These are phyloP conservation scores for Leishmania arabica DNA, from an alignment of 208 protist genomes.

Conservation along the genomic window DNA sequence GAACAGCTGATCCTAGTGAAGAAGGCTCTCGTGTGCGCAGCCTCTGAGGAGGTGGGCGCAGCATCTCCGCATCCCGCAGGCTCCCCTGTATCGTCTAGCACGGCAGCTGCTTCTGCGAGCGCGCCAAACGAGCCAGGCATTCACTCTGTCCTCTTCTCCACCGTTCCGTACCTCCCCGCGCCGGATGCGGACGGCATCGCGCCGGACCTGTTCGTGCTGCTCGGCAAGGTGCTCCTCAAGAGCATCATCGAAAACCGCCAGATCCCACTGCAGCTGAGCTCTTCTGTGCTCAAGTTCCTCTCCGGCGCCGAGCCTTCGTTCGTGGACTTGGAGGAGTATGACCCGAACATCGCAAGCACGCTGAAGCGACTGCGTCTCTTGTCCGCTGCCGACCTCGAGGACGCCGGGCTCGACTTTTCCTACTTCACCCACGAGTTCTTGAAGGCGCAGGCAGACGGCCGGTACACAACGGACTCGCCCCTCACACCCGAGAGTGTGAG, in stretches of 20 bases:
- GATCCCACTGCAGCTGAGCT: slow-evolving; percentile 63
- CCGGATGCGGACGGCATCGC: slow-evolving; percentile 38
- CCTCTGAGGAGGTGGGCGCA: slow-evolving; percentile 13
- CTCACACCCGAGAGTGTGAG: slow-evolving; percentile 56
- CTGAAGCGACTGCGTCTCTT: slow-evolving; percentile 59
- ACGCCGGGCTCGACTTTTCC: slow-evolving; percentile 48
- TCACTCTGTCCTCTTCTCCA: slow-evolving; percentile 25
- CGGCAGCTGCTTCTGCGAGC: not conserved
- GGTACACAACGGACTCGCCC: slow-evolving; percentile 35
- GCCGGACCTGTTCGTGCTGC: slow-evolving; percentile 42
- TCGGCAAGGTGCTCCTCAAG: slow-evolving; percentile 70
- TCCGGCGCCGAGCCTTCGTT: slow-evolving; percentile 44
- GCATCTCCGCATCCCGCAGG: not conserved
- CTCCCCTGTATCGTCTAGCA: not conserved
- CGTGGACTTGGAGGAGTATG: slow-evolving; percentile 70
- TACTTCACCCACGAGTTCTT: slow-evolving; percentile 45
- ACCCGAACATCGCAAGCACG: slow-evolving; percentile 38
- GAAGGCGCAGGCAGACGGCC: slow-evolving; percentile 23
- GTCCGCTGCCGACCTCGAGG: slow-evolving; percentile 49
- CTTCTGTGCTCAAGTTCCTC: slow-evolving; percentile 64
- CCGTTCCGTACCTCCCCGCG: slow-evolving; percentile 41
- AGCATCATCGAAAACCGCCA: slow-evolving; percentile 63
- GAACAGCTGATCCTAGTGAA: slow-evolving; percentile 53
- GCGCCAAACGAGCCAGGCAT: not conserved
- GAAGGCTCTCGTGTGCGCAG: slow-evolving; percentile 53